Conservation (phyloP, 2,329 filamentous ascomycete genomes). For the Alternaria sp. region DNA sequence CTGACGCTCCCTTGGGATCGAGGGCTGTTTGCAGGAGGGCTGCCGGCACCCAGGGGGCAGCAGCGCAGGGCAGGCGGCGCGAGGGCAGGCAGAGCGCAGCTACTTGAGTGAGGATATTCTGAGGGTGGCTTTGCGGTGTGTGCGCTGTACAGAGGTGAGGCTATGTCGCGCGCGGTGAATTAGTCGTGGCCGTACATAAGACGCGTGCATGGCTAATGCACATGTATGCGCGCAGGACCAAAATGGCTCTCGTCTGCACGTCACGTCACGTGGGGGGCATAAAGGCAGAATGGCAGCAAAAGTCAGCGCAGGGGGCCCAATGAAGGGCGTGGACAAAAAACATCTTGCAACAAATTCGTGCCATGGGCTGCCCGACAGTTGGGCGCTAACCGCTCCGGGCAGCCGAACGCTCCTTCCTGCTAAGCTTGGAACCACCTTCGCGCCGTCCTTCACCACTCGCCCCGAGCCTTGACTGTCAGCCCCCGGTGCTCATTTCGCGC, state of each 20-base stretch:
- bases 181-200: slow-evolving; percentile 30
- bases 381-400: slow-evolving; percentile 10
- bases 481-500: slow-evolving; percentile 37
- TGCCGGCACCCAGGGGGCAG: not conserved
- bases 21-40: not conserved
- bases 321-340: slow-evolving; percentile 23
- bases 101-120: not conserved
- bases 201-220: slow-evolving; percentile 33
- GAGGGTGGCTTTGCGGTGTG: slow-evolving; percentile 13
- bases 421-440: slow-evolving; percentile 20
- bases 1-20: slow-evolving; percentile 7
- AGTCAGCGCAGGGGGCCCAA: slow-evolving; percentile 18
- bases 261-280: slow-evolving; percentile 26
- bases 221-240: slow-evolving; percentile 4
- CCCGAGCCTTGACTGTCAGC: slow-evolving; percentile 35
- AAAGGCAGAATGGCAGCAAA: slow-evolving; percentile 11
- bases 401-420: slow-evolving; percentile 29
- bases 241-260: slow-evolving; percentile 19
- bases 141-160: slow-evolving; percentile 7
- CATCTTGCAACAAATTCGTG: slow-evolving; percentile 11
- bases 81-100: not conserved
- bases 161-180: slow-evolving; percentile 19
- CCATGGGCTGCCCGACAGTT: slow-evolving; percentile 15
- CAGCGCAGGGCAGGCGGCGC: slow-evolving; percentile 2
- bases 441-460: slow-evolving; percentile 33